phyloP scores from a whole-genome alignment of 345 rosid genomes.

The Aquilaria malaccensis region DNA sequence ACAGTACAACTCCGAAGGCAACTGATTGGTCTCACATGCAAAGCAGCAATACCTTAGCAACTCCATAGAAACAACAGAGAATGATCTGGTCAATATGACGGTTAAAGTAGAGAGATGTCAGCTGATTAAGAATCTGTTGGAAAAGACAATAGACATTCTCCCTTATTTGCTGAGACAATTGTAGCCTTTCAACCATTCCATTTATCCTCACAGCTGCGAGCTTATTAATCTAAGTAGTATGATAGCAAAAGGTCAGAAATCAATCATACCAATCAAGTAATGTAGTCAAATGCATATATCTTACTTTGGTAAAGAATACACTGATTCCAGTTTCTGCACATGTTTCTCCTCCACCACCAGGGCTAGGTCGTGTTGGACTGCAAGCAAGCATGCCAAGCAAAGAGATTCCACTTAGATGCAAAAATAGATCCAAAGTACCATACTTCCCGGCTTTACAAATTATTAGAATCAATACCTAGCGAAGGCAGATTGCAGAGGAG shows the following conservation, averaged over 20 bases:
- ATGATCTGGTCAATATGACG: conserved; percentile 85
- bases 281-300: conserved; percentile 3
- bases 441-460: conserved; percentile 1
- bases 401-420: conserved; percentile 10
- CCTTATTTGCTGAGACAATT: conserved; percentile 62
- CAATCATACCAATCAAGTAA: background rate
- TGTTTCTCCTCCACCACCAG: conserved; percentile 98
- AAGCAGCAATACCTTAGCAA: conserved; percentile 58
- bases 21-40: conserved; percentile 1
- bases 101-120: conserved; percentile 61
- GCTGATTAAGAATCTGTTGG: conserved; percentile 57
- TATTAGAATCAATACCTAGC: conserved; percentile 44
- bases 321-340: conserved; percentile 93
- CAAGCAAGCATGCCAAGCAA: conserved; percentile 2
- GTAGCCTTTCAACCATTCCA: conserved; percentile 81
- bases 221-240: conserved; percentile 54
- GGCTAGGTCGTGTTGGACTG: conserved; percentile 93
- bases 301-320: conserved; percentile 84
- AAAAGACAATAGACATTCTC: conserved; percentile 69
- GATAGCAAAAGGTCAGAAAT: conserved; percentile 7
- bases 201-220: conserved; percentile 82
- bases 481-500: conserved; percentile 80
- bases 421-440: conserved; percentile 8
- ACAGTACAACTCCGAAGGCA: conserved; percentile 7
- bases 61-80: conserved; percentile 79